Conservation (phyloP, 2,329 filamentous ascomycete species). For the Fusarium pseudocircinatum region DNA sequence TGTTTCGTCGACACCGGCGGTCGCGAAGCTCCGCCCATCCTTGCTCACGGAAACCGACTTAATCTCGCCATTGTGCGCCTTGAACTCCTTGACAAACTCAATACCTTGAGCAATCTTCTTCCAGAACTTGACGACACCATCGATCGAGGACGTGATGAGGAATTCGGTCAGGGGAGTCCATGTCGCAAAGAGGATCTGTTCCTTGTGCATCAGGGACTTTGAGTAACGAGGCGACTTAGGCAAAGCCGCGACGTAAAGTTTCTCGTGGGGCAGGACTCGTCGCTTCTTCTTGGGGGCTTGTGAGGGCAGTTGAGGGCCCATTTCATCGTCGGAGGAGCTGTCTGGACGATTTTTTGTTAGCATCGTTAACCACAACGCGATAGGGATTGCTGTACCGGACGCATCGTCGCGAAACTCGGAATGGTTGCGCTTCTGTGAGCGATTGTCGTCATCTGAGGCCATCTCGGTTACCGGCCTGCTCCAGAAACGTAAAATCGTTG, state of each 20-base stretch:
- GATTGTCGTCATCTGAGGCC: conserved; percentile 46
- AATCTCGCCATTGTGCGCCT: conserved; percentile 87
- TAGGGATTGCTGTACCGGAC: conserved; percentile 47
- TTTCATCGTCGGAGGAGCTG: conserved; percentile 87
- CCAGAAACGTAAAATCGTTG: not conserved
- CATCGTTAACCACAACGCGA: not conserved
- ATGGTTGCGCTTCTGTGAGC: conserved; percentile 61
- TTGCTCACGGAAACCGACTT: conserved; percentile 84
- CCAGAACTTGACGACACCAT: conserved; percentile 99
- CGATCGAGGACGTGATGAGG: conserved; percentile 89
- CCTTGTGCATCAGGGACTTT: conserved; percentile 98
- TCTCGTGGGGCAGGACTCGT: conserved; percentile 90
- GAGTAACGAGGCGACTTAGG: conserved; percentile 86
- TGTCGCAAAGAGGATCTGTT: conserved; percentile 87
- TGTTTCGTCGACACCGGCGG: conserved; percentile 79
- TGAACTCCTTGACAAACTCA: conserved; percentile 98
- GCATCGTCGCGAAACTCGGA: conserved; percentile 63
- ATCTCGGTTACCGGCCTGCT: conserved; percentile 16
- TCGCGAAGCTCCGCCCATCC: conserved; percentile 94
- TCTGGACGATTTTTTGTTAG: conserved; percentile 50
- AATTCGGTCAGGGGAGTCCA: conserved; percentile 94
- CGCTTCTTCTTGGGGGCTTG: conserved; percentile 89
- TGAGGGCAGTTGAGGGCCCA: conserved; percentile 90
- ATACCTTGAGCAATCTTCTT: conserved; percentile 92
- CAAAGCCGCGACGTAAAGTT: conserved; percentile 90